Evolutionary conservation across 768 basidiomycete genomes (phyloP), one percentile per base, ranked within the genome.

Genomic region (Daedaleopsis nitida): DNA sequence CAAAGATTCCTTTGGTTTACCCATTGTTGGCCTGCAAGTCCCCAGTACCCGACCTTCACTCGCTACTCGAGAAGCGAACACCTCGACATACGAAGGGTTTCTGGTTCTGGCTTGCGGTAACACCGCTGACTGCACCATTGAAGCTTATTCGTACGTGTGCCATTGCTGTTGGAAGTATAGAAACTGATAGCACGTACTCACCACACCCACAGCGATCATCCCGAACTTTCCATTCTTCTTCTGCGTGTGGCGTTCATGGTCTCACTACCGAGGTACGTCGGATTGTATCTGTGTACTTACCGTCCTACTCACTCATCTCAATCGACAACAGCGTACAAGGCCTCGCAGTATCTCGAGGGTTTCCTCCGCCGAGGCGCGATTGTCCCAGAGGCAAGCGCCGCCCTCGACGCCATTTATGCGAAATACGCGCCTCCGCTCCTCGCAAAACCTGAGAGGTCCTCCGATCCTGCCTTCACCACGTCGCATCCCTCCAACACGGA

Each of bases 141-240:
- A 81, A 83, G 76, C 69, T 94, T 53, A 83, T 94, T 65, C 92
- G 91, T 92, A 68, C 58, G 91, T 74, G 8, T 32, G 7, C 48
- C 23, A 23, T 23, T 23, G 2, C 21, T 10, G 8, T 21, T 23
- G 35, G 39, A 23, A 23, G 2, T 23, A 3, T 9, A 14, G 14
- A 4, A 10, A 49, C 11, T 27, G 10, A 21, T 49, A 21, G 23
- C 23, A 5, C 21, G 47, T 13, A 13, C 13, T 14, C 9, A 6
- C 23, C 21, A 6, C 23, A 21, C 24, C 21, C 16, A 16, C 59
- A 93, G 91, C 91, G 27, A 70, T 92, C 47, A 84, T 92, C 73
- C 92, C 91, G 35, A 94, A 94, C 70, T 73, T 94, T 21, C 91
- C 91, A 0, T 88, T 94, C 0, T 88, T 94, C 71, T 91, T 90